Base-by-base conservation (phyloP, 257 asterid species). In the Nyctanthes arbortristis region DNA sequence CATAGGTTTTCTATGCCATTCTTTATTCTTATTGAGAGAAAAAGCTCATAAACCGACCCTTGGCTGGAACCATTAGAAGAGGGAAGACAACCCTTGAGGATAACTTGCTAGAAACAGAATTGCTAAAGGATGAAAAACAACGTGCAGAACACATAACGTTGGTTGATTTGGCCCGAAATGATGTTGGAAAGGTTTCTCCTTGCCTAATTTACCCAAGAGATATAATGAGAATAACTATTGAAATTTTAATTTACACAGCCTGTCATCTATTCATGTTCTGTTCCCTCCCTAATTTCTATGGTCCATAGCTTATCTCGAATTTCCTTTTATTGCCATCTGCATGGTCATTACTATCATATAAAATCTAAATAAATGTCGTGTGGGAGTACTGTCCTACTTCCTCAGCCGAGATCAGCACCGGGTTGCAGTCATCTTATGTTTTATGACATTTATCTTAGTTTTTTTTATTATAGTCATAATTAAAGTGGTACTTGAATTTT, bases 121-220 rank as follows among this genome's bases (percentile, higher is more conserved):
- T 93, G 66, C 81, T 90, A 12, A 73, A 78, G 52, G 95, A 90
- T 75, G 86, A 87, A 82, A 93, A 93, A 78, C 96, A 93, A 83
- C 43, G 83, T 14, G 91, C 96, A 18, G 96, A 90, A 70, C 98
- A 88, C 65, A 75, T 69, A 60, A 93, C 90, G 98, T 81, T 90
- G 69, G 98, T 93, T 40, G 96, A 93, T 87, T 80, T 90, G 83
- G 96, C 91, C 60, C 71, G 97, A 74, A 93, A 90, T 40, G 98
- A 93, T 63, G 89, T 90, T 45, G 96, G 96, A 73, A 93, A 90
- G 98, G 98, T 93, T 77, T 65, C 39, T 60, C 40, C 54, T 27
- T 9, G 33, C 37, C 40, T 34, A 20, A 16, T 24, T 67, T 58
- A 58, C 63, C 13, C 66, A 57, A 59, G 18, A 60, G 18, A 59